A percentile compares a stretch with the other conserved stretches of the same genome.
These are phyloP conservation scores for Penicillium sp. DNA, from an alignment of 2,329 filamentous ascomycete genomes.

Conservation along the genomic window DNA sequence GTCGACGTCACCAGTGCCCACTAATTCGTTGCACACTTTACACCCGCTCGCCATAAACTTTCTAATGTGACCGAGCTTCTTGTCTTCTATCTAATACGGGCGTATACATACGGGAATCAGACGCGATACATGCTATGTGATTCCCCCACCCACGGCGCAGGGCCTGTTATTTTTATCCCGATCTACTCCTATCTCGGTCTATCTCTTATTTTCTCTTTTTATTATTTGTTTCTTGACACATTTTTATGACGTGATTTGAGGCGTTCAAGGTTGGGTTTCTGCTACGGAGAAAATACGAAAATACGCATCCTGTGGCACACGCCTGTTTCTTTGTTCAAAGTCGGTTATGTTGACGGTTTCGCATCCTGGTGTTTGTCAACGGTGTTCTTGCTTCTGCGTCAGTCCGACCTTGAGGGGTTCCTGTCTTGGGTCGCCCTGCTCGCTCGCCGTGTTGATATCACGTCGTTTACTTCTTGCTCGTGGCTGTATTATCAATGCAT, in stretches of 20 bases:
- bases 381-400: constrained; percentile 1
- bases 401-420: background rate
- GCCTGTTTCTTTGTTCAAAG: constrained; percentile 3
- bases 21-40: constrained; percentile 30
- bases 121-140: constrained; percentile 35
- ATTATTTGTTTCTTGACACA: constrained; percentile 15
- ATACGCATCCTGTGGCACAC: background rate
- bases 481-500: constrained; percentile 13
- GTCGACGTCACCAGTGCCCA: constrained; percentile 29
- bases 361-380: constrained; percentile 4
- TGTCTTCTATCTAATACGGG: constrained; percentile 35
- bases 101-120: constrained; percentile 41
- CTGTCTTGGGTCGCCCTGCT: background rate
- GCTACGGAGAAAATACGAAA: constrained; percentile 13
- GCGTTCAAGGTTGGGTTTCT: constrained; percentile 5
- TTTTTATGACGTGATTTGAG: constrained; percentile 11
- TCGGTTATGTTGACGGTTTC: background rate
- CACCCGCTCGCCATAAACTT: constrained; percentile 25
- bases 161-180: constrained; percentile 19
- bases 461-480: constrained; percentile 4
- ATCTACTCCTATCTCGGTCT: background rate
- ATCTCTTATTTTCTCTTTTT: constrained; percentile 13
- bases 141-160: constrained; percentile 31
- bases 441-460: constrained; percentile 1
- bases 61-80: constrained; percentile 25